Evolutionary conservation across 257 asterid genomes (phyloP), one percentile per base, ranked within the genome.

Genomic region (Ocimum tenuiflorum): DNA sequence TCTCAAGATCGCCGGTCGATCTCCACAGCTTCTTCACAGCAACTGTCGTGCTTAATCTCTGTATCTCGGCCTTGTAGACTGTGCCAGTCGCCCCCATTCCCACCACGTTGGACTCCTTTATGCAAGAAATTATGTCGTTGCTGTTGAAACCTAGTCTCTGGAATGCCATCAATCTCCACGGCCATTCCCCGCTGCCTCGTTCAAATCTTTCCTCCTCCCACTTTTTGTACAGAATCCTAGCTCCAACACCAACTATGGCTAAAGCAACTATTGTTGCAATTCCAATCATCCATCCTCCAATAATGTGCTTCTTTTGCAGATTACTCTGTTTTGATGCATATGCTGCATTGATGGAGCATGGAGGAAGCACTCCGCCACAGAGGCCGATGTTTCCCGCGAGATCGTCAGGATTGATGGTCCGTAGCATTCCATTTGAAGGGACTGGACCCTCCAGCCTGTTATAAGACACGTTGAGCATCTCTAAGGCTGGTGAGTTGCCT

Each of bases 21-120:
- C 85, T 79, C 95, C 95, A 82, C 7, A 89, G 81, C 48, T 87
- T 89, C 82, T 89, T 89, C 8, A 89, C 95, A 0, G 97, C 97
- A 14, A 87, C 84, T 1, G 72, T 70, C 12, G 75, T 75, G 39
- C 74, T 81, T 35, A 75, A 67, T 47, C 85, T 53, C 27, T 27
- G 88, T 71, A 85, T 79, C 38, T 81, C 91, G 1, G 94, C 95
- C 71, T 82, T 89, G 73, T 89, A 89, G 0, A 89, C 97, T 0
- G 81, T 73, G 29, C 97, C 97, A 0, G 95, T 80, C 6, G 87
- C 91, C 29, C 97, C 97, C 88, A 79, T 85, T 10, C 97, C 97
- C 1, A 87, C 79, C 70, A 83, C 88, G 24, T 89, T 87, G 17
- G 88, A 71, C 62, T 88, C 96, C 46, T 86, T 77, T 24, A 88